Conservation (phyloP, 2,329 filamentous ascomycete genomes). For the Cercospora brassicicola region DNA sequence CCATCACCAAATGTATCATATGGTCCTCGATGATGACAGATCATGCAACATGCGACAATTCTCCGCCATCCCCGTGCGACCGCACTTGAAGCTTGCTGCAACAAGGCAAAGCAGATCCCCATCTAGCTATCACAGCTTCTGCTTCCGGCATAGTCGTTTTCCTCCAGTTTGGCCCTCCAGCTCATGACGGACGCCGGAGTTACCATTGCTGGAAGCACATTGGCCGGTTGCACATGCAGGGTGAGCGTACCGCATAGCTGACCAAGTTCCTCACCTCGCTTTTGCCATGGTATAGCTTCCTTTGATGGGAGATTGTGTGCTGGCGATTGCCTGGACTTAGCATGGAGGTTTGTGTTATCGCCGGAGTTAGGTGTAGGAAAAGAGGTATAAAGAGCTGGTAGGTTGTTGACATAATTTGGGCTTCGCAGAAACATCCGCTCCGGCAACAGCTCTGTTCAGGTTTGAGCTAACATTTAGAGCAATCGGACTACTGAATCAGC, state of each 20-base stretch:
- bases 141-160: neutral
- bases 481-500: neutral
- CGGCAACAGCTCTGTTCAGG: neutral
- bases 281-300: neutral
- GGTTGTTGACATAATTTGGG: neutral
- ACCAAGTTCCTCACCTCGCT: neutral
- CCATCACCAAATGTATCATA: neutral
- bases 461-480: neutral
- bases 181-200: neutral
- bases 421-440: neutral
- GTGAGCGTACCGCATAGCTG: neutral
- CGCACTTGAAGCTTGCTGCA: neutral
- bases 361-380: neutral
- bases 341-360: neutral
- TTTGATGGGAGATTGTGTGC: neutral
- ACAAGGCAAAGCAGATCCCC: conserved; percentile 3
- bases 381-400: neutral
- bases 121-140: conserved; percentile 1
- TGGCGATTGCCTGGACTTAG: neutral
- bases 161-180: neutral
- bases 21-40: neutral
- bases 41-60: neutral
- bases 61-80: neutral
- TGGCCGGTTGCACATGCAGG: neutral
- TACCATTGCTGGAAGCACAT: neutral